phyloP scores from a whole-genome alignment of 2,329 filamentous ascomycete species.

The Sphaerulina vaccinii region DNA sequence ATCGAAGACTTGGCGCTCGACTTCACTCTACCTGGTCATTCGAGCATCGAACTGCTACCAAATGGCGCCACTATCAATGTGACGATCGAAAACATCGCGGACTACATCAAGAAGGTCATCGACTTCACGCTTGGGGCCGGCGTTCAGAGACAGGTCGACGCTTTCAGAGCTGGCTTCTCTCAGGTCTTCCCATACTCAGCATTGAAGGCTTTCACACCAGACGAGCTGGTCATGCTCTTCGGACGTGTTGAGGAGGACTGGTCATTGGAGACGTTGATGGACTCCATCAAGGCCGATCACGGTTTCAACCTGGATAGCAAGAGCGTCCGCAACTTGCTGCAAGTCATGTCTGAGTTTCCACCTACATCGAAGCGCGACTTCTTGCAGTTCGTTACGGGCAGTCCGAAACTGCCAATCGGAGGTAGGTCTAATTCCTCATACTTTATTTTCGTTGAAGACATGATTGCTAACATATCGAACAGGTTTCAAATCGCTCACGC shows the following conservation, averaged over 20 bases:
- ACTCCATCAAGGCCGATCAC: slow-evolving; percentile 97
- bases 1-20: slow-evolving; percentile 89
- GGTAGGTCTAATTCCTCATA: slow-evolving; percentile 57
- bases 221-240: slow-evolving; percentile 92
- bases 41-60: slow-evolving; percentile 75
- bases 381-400: slow-evolving; percentile 95
- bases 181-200: slow-evolving; percentile 95
- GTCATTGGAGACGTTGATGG: slow-evolving; percentile 95
- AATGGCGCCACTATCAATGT: slow-evolving; percentile 73
- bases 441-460: neutral
- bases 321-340: slow-evolving; percentile 87
- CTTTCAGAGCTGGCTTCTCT: slow-evolving; percentile 87
- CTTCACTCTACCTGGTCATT: slow-evolving; percentile 91
- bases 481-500: slow-evolving; percentile 96
- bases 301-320: slow-evolving; percentile 98
- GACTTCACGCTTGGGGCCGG: slow-evolving; percentile 88
- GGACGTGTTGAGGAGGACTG: slow-evolving; percentile 92
- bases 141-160: slow-evolving; percentile 83
- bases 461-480: slow-evolving; percentile 22
- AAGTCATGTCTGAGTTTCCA: slow-evolving; percentile 87
- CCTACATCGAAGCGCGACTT: slow-evolving; percentile 80
- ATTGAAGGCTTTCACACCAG: slow-evolving; percentile 87
- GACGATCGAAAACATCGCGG: slow-evolving; percentile 86
- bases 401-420: slow-evolving; percentile 95
- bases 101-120: slow-evolving; percentile 84